A percentile compares a stretch with the other conserved stretches of the same genome.
These are phyloP conservation scores for Dryadomyces quercus-mongolicae DNA, from an alignment of 2,329 filamentous ascomycete species.

Conservation along the genomic window DNA sequence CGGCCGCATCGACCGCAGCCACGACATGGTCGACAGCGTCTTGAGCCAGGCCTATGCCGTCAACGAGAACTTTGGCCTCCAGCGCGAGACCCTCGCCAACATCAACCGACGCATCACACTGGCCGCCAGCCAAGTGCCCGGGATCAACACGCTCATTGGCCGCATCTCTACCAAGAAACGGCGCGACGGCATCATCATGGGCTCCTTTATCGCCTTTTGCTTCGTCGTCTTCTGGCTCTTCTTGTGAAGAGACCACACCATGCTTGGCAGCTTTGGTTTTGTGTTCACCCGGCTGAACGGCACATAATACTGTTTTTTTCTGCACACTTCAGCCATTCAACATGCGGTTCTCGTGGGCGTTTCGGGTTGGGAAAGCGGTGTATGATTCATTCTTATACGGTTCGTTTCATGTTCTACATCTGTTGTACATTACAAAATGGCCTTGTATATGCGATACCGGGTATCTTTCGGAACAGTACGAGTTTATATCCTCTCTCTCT, in stretches of 20 bases:
- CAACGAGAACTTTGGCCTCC: slow-evolving; percentile 78
- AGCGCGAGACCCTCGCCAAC: slow-evolving; percentile 76
- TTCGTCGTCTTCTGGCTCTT: slow-evolving; percentile 79
- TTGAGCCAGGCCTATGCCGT: slow-evolving; percentile 93
- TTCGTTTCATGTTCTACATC: neutral
- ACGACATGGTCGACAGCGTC: slow-evolving; percentile 80
- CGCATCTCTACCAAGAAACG: slow-evolving; percentile 92
- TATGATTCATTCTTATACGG: neutral
- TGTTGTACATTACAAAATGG: neutral
- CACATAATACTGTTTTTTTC: too few species aligned
- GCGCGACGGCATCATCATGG: slow-evolving; percentile 88
- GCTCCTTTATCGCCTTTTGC: slow-evolving; percentile 81
- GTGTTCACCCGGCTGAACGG: neutral
- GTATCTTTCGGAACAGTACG: neutral
- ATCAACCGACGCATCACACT: slow-evolving; percentile 85
- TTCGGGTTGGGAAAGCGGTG: neutral
- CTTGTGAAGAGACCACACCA: slow-evolving; percentile 39
- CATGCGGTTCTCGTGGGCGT: neutral
- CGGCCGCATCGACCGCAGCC: slow-evolving; percentile 72
- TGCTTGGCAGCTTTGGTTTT: too few species aligned
- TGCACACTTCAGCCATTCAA: too few species aligned
- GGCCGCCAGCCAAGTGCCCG: slow-evolving; percentile 83
- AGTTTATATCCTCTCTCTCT: neutral
- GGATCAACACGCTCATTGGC: slow-evolving; percentile 81
- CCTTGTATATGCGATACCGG: neutral